Evolutionary conservation across 768 basidiomycete species (phyloP).

Genomic region (Heimioporus sp.): DNA sequence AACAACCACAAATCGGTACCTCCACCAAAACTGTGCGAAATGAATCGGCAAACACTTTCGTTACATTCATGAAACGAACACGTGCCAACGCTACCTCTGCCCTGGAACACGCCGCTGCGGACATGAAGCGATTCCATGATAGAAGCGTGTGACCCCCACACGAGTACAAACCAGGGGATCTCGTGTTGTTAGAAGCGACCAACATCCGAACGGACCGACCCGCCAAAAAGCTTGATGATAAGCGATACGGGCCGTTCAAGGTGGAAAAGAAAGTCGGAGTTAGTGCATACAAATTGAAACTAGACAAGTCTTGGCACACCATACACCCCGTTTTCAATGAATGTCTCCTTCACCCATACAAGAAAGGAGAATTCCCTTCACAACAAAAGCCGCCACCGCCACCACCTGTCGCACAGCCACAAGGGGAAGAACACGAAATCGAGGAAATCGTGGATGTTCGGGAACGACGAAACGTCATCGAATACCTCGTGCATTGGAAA

Average conservation of each 20-base stretch:
- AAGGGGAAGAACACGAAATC: constrained; percentile 7
- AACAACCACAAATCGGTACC: constrained; percentile 12
- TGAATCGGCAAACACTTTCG: constrained; percentile 12
- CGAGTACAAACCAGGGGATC: constrained; percentile 16
- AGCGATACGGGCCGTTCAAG: constrained; percentile 23
- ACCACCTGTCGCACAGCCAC: too few species aligned
- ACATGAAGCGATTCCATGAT: constrained; percentile 27
- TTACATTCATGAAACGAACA: not conserved
- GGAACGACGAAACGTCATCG: not conserved
- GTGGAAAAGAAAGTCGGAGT: constrained; percentile 2
- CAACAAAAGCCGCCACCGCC: not conserved
- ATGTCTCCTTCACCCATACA: too few species aligned
- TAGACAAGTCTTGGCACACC: too few species aligned
- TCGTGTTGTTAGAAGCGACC: constrained; percentile 25
- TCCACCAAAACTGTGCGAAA: not conserved
- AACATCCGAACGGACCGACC: constrained; percentile 25
- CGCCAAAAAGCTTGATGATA: constrained; percentile 14
- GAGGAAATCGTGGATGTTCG: constrained; percentile 21
- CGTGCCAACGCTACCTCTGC: not conserved
- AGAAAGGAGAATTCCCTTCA: too few species aligned
- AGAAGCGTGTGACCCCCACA: not conserved
- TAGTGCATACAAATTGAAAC: too few species aligned
- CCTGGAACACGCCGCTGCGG: constrained; percentile 17
- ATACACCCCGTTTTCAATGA: too few species aligned
- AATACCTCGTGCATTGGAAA: constrained; percentile 31